Base-by-base conservation (phyloP, 331 rosid genomes). In the Prunus yedoensis region DNA sequence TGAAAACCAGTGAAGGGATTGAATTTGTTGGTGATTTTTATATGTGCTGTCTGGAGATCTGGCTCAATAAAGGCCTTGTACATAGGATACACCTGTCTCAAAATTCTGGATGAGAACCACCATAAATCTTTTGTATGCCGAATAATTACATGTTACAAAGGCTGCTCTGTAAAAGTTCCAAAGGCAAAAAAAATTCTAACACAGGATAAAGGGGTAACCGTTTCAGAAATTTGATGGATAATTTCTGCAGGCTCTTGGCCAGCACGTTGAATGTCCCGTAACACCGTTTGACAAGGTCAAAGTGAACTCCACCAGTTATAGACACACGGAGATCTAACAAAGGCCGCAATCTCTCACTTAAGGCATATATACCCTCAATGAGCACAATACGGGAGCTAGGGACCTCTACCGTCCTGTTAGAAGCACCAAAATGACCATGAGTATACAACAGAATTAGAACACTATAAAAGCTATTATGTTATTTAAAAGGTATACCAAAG, bases 51-150 rank as follows among this genome's bases (percentile, higher is more conserved):
- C 87, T 90, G 90, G 75, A 95, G 99, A 91, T 95, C 97, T 71
- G 97, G 99, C 83, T 95, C 99, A 46, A 95, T 95, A 85, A 90
- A 95, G 70, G 99, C 99, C 87, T 95, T 95, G 84, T 95, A 92
- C 99, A 95, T 95, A 54, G 99, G 99, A 82, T 95, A 89, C 45
- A 95, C 99, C 97, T 95, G 84, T 60, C 78, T 68, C 71, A 77
- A 65, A 73, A 74, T 61, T 49, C 16, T 25, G 49, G 54, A 49
- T 30, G 21, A 81, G 70, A 80, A 79, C 25, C 71, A 71, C 57
- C 30, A 77, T 25, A 79, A 73, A 78, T 62, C 56, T 70, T 71
- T 76, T 52, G 41, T 3, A 35, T 30, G 46, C 23, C 62, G 3
- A 62, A 54, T 6, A 71, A 49, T 45, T 50, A 45, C 28, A 64